Percentiles rank a stretch among this genome's conserved stretches.
phyloP scores from a whole-genome alignment of 2,329 filamentous ascomycete genomes.

The Fusarium verrucosum region DNA sequence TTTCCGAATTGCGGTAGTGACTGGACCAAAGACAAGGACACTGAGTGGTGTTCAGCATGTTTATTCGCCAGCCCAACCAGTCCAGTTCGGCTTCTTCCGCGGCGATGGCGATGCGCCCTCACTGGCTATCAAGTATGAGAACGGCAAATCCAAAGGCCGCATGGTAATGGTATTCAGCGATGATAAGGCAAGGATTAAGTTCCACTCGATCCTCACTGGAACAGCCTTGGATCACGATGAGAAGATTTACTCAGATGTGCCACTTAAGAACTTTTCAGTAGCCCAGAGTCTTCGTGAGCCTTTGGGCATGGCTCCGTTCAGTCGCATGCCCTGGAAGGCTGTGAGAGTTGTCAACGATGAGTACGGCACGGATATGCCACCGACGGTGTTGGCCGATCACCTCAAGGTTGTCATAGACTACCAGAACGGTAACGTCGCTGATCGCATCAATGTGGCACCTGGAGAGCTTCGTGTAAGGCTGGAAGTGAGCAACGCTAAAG shows the following conservation, averaged over 20 bases:
- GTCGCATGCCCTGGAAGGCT: conserved; percentile 70
- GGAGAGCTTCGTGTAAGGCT: conserved; percentile 76
- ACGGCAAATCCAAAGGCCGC: conserved; percentile 70
- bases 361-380: conserved; percentile 65
- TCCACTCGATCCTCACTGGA: conserved; percentile 79
- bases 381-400: conserved; percentile 78
- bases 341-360: conserved; percentile 78
- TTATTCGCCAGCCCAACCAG: conserved; percentile 70
- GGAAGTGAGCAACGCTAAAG: conserved; percentile 68
- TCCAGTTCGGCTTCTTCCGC: conserved; percentile 81
- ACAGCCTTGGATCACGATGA: conserved; percentile 75
- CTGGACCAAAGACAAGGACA: conserved; percentile 78
- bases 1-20: conserved; percentile 80
- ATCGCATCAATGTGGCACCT: conserved; percentile 82
- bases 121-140: conserved; percentile 75
- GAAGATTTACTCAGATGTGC: conserved; percentile 74
- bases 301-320: conserved; percentile 60
- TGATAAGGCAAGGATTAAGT: conserved; percentile 72
- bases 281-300: conserved; percentile 61
- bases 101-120: conserved; percentile 75
- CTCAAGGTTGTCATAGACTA: conserved; percentile 80
- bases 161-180: conserved; percentile 83
- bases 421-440: conserved; percentile 79
- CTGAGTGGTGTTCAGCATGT: conserved; percentile 79
- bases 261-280: conserved; percentile 72